Evolutionary conservation across 2,329 filamentous ascomycete species (phyloP).

Genomic region (Coniochaeta prunicola): DNA sequence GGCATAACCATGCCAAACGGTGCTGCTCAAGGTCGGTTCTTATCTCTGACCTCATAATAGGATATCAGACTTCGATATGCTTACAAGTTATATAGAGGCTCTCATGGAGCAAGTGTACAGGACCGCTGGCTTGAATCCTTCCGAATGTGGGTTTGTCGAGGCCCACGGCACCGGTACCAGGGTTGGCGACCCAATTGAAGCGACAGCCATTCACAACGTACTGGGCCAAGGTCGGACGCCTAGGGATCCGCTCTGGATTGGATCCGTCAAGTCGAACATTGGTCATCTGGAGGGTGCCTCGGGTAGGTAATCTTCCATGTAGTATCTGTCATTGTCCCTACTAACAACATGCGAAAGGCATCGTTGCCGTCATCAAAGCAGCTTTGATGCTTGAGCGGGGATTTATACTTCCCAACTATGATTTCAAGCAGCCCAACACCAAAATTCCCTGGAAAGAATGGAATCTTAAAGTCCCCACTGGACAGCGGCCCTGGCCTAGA

Average conservation of each 20-base stretch:
- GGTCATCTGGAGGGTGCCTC: constrained; percentile 45
- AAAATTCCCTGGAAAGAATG: constrained; percentile 42
- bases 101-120: constrained; percentile 36
- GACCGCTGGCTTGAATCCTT: constrained; percentile 29
- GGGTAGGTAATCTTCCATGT: constrained; percentile 7
- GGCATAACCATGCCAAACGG: constrained; percentile 50
- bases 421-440: constrained; percentile 41
- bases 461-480: constrained; percentile 39
- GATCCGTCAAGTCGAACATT: constrained; percentile 43
- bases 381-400: constrained; percentile 42
- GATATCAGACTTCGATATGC: neutral
- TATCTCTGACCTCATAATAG: too few relatives aligned
- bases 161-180: constrained; percentile 50
- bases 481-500: constrained; percentile 36
- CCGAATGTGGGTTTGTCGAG: constrained; percentile 36
- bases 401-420: constrained; percentile 41
- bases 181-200: constrained; percentile 50
- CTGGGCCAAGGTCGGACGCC: constrained; percentile 30
- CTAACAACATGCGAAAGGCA: constrained; percentile 22
- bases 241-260: constrained; percentile 36
- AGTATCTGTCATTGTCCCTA: neutral
- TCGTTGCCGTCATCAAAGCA: constrained; percentile 44
- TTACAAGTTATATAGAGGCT: constrained; percentile 20
- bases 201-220: constrained; percentile 36
- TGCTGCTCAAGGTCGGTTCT: constrained; percentile 34